Conservation (phyloP, 2,329 filamentous ascomycete species). For the Aspergillus sp. region DNA sequence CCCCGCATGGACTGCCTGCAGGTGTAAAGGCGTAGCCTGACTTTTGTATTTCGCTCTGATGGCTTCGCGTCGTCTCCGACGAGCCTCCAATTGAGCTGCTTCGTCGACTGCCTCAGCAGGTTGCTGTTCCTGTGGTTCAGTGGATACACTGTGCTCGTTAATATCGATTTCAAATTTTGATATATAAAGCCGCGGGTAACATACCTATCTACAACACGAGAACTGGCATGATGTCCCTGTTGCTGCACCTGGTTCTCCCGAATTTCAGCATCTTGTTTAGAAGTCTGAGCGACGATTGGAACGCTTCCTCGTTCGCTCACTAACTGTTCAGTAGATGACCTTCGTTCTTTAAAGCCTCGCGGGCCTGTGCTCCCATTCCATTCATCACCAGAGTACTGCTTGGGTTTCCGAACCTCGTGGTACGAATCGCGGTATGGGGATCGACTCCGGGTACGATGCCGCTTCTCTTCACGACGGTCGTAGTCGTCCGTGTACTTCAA, state of each 20-base stretch:
- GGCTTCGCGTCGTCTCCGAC: conserved; percentile 75
- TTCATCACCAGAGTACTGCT: conserved; percentile 33
- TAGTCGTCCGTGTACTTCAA: conserved; percentile 48
- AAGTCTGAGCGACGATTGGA: conserved; percentile 52
- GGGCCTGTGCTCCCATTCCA: conserved; percentile 20
- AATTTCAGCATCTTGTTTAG: conserved; percentile 63
- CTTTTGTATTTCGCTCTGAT: conserved; percentile 73
- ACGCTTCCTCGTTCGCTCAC: conserved; percentile 58
- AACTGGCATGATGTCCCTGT: conserved; percentile 37
- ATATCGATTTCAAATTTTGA: not conserved
- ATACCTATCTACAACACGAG: conserved; percentile 35
- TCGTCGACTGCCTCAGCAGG: conserved; percentile 64
- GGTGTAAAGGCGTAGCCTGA: conserved; percentile 64
- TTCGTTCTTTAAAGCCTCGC: conserved; percentile 39
- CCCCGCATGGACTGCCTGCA: conserved; percentile 63
- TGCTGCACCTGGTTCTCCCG: conserved; percentile 53
- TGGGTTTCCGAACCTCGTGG: conserved; percentile 32
- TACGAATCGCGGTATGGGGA: conserved; percentile 41
- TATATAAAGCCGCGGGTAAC: conserved; percentile 20
- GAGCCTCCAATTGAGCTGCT: conserved; percentile 74
- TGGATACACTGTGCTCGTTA: conserved; percentile 6
- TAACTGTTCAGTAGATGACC: conserved; percentile 51
- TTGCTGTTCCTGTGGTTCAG: conserved; percentile 22
- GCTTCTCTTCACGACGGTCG: conserved; percentile 46
- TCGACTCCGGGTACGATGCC: conserved; percentile 49